Evolutionary conservation across 371 early-diverging fungal species (phyloP), one percentile per base, ranked within the genome.

Genomic region (Mortierella sp.): DNA sequence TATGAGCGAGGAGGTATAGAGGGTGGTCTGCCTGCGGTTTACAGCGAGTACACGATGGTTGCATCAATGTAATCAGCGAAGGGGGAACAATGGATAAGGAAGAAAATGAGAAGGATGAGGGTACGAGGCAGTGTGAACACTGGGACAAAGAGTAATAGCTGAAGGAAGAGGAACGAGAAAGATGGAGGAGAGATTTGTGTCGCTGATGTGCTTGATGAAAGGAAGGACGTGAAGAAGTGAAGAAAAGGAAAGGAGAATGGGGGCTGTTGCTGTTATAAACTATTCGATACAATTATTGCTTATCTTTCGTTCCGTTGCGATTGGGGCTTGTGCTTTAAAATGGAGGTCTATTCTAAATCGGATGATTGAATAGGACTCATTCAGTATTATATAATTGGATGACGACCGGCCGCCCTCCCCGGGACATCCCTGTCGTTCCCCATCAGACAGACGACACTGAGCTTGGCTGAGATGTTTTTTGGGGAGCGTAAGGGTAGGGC

Each of bases 11-110:
- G 64, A 71, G 23, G 72, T 27, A 50, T 64, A 60, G 15, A 27
- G 56, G 51, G 59, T 50, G 54, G 30, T 49, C 43, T 49, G 30
- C 46, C 43, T 49, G 46, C 37, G 37, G 37, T 34, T 7, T 34
- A 60, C 30, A 56, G 32, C 65, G 72, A 26, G 48, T 60, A 60
- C 42, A 64, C 60, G 43, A 60, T 56, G 60, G 65, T 60, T 64
- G 64, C 72, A 71, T 71, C 65, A 71, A 71, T 55, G 57, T 43
- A 56, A 37, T 42, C 42, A 24, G 27, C 7, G 54, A 23, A 8
- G 19, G 21, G 44, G 21, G 17, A 27, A 39, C 27, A 26, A 17
- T 31, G 55, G 37, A n/a, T 37, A 9, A 30, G 15, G 44, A 6
- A 39, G 4, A 55, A 37, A n/a, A 41, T n/a, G 41, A 23, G 44